These are phyloP conservation scores for Bipolaris cookei DNA, from an alignment of 2,329 filamentous ascomycete genomes.

Conservation along the genomic window DNA sequence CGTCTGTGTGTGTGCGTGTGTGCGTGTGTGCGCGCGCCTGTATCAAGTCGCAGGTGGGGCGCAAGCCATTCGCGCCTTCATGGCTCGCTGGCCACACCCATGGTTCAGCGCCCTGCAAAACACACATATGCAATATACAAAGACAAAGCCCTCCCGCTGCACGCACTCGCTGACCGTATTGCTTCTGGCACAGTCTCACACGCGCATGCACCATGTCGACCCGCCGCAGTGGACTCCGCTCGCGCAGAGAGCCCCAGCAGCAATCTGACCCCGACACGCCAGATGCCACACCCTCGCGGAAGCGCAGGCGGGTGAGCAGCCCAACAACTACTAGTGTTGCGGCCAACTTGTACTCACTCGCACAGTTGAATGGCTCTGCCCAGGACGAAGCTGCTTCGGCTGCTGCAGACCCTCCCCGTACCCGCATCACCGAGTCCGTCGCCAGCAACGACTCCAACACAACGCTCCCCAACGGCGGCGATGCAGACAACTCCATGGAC, in stretches of 20 bases:
- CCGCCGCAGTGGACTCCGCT: slow-evolving; percentile 21
- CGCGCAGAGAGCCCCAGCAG: slow-evolving; percentile 39
- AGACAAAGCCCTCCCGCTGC: slow-evolving; percentile 1
- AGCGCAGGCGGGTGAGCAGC: slow-evolving; percentile 54
- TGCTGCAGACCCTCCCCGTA: slow-evolving; percentile 32
- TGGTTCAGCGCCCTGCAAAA: slow-evolving; percentile 10
- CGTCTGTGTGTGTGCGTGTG: not conserved
- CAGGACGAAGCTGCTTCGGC: slow-evolving; percentile 31
- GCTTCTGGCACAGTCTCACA: slow-evolving; percentile 13
- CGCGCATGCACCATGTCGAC: slow-evolving; percentile 28
- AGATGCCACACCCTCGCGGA: slow-evolving; percentile 57
- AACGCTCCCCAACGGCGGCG: slow-evolving; percentile 44
- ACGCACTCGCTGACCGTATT: slow-evolving; percentile 25
- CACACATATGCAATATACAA: slow-evolving; percentile 3
- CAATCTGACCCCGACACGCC: slow-evolving; percentile 53
- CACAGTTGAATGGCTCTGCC: slow-evolving; percentile 44
- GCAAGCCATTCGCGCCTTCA: slow-evolving; percentile 4
- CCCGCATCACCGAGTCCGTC: slow-evolving; percentile 47
- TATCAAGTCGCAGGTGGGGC: slow-evolving; percentile 27
- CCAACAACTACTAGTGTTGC: slow-evolving; percentile 11
- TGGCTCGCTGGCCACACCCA: slow-evolving; percentile 13
- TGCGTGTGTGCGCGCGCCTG: not conserved
- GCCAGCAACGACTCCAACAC: slow-evolving; percentile 52
- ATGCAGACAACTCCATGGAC: slow-evolving; percentile 38
- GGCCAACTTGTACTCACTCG: slow-evolving; percentile 24